These are phyloP conservation scores for Xylaria scruposa DNA, from an alignment of 495 filamentous ascomycete species.

Conservation along the genomic window DNA sequence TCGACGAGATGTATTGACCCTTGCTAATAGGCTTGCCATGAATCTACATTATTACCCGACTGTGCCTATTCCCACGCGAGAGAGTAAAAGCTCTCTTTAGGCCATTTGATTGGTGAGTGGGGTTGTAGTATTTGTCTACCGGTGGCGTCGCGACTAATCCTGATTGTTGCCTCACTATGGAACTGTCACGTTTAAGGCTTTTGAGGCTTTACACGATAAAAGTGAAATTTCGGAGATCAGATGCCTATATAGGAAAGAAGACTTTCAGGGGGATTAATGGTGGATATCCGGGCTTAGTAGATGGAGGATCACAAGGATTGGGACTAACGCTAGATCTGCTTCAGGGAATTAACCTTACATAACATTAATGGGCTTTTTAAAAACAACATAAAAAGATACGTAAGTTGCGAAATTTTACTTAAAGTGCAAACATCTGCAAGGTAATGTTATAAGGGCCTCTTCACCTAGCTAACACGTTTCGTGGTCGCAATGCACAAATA, in stretches of 20 bases:
- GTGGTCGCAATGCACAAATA: background rate
- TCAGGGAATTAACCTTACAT: background rate
- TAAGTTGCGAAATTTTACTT: background rate
- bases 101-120: background rate
- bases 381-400: background rate
- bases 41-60: background rate
- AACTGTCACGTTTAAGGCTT: background rate
- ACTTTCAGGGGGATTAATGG: background rate
- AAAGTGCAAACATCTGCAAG: background rate
- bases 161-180: background rate
- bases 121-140: background rate
- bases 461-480: background rate
- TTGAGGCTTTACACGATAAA: background rate
- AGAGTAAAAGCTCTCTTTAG: background rate
- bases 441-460: no score
- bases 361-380: background rate
- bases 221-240: constrained; percentile 7
- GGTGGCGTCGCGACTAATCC: background rate
- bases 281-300: constrained; percentile 4
- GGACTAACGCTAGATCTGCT: background rate
- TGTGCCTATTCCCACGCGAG: background rate
- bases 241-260: constrained; percentile 19
- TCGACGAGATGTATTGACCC: background rate
- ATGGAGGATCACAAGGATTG: constrained; percentile 7
- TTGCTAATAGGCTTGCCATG: background rate